phyloP scores from a whole-genome alignment of 768 basidiomycete genomes.

The Suillus brevipes region DNA sequence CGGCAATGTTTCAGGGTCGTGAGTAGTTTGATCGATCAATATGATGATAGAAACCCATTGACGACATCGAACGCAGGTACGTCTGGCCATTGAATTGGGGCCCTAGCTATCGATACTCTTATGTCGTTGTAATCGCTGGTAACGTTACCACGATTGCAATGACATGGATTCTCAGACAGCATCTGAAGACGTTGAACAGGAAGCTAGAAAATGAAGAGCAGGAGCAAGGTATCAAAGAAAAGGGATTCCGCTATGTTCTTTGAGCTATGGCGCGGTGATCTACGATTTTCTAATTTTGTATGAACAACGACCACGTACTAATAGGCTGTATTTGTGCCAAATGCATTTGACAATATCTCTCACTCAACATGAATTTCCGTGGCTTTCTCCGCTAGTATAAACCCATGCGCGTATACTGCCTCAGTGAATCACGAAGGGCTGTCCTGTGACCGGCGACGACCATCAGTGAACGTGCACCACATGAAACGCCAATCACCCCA shows the following conservation, averaged over 20 bases:
- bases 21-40: slow-evolving; percentile 32
- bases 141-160: slow-evolving; percentile 51
- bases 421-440: too few species aligned
- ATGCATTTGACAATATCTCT: neutral
- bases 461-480: too few species aligned
- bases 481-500: too few species aligned
- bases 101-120: slow-evolving; percentile 67
- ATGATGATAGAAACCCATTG: neutral
- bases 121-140: slow-evolving; percentile 55
- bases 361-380: too few species aligned
- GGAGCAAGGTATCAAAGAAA: slow-evolving; percentile 40
- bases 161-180: slow-evolving; percentile 46
- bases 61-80: slow-evolving; percentile 41
- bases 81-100: slow-evolving; percentile 71
- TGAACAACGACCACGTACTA: neutral
- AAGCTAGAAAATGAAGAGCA: slow-evolving; percentile 39
- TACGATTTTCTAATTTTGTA: neutral
- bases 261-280: slow-evolving; percentile 24
- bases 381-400: too few species aligned
- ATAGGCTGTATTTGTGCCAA: neutral
- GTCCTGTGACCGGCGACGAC: too few species aligned
- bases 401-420: too few species aligned
- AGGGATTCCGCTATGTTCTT: slow-evolving; percentile 53
- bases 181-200: slow-evolving; percentile 44
- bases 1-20: slow-evolving; percentile 84